These are phyloP conservation scores for Chrysosporium queenslandicum DNA, from an alignment of 2,329 filamentous ascomycete species.

Conservation along the genomic window DNA sequence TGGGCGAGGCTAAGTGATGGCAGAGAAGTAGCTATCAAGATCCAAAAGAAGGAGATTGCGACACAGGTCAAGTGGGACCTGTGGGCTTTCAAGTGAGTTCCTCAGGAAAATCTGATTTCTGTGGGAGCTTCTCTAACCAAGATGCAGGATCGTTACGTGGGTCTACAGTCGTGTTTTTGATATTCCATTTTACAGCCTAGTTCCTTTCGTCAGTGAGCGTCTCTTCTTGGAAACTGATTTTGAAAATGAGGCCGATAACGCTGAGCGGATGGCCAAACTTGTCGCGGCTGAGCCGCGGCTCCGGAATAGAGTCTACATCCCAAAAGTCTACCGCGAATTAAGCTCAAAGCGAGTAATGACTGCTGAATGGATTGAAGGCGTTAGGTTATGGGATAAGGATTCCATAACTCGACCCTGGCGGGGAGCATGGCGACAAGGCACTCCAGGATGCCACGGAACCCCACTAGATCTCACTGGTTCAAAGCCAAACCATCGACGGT, in stretches of 20 bases:
- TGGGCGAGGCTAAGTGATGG: conserved; percentile 83
- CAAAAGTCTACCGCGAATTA: conserved; percentile 70
- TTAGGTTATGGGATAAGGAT: conserved; percentile 84
- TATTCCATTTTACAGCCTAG: conserved; percentile 79
- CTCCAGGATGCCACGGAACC: conserved; percentile 63
- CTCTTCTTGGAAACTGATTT: conserved; percentile 91
- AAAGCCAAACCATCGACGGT: conserved; percentile 28
- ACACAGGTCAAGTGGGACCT: conserved; percentile 89
- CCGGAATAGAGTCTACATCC: conserved; percentile 74
- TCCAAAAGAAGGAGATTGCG: conserved; percentile 90
- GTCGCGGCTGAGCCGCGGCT: conserved; percentile 67
- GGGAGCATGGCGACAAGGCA: conserved; percentile 64
- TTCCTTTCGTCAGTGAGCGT: conserved; percentile 89
- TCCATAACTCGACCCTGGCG: conserved; percentile 67
- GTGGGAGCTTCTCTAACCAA: conserved; percentile 1
- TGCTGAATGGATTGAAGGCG: conserved; percentile 95
- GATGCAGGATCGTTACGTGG: conserved; percentile 58
- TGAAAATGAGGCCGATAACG: conserved; percentile 79
- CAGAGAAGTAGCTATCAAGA: conserved; percentile 85
- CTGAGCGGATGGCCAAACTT: conserved; percentile 68
- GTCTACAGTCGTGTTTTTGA: conserved; percentile 84
- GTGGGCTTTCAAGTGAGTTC: conserved; percentile 74
- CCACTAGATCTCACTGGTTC: conserved; percentile 48
- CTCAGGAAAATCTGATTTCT: background rate
- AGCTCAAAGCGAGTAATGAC: conserved; percentile 78